phyloP scores from a whole-genome alignment of 345 rosid genomes.

The Excoecaria agallocha region DNA sequence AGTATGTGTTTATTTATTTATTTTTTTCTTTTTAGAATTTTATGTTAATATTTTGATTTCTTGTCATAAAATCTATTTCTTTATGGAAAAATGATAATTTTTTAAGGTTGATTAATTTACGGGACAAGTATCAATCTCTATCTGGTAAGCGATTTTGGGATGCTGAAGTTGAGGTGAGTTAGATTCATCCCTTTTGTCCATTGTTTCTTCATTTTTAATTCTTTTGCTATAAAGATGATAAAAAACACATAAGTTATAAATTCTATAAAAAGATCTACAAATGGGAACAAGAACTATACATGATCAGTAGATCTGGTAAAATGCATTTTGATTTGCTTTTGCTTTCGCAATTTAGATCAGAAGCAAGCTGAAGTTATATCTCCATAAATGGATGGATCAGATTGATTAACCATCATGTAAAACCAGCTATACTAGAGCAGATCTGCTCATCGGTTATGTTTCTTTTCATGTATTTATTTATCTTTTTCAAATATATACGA shows the following conservation, averaged over 20 bases:
- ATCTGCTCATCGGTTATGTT: too few species aligned
- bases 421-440: too few species aligned
- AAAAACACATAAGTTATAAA: slow-evolving; percentile 35
- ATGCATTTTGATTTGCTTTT: slow-evolving; percentile 22
- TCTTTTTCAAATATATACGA: too few species aligned
- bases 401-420: not conserved
- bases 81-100: not conserved
- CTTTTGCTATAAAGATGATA: slow-evolving; percentile 30
- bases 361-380: not conserved
- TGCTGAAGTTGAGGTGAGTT: slow-evolving; percentile 87
- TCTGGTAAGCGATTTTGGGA: slow-evolving; percentile 89
- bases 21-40: not conserved
- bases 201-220: not conserved
- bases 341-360: slow-evolving; percentile 2
- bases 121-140: slow-evolving; percentile 74
- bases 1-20: slow-evolving; percentile 28
- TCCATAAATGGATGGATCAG: slow-evolving; percentile 15
- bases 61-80: not conserved
- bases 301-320: slow-evolving; percentile 51
- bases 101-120: slow-evolving; percentile 59
- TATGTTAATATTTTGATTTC: not conserved
- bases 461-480: too few species aligned
- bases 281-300: slow-evolving; percentile 22
- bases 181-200: not conserved
- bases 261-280: slow-evolving; percentile 63